phyloP scores from a whole-genome alignment of 164 flowering plant genomes.

The Magnolia changhungtana region DNA sequence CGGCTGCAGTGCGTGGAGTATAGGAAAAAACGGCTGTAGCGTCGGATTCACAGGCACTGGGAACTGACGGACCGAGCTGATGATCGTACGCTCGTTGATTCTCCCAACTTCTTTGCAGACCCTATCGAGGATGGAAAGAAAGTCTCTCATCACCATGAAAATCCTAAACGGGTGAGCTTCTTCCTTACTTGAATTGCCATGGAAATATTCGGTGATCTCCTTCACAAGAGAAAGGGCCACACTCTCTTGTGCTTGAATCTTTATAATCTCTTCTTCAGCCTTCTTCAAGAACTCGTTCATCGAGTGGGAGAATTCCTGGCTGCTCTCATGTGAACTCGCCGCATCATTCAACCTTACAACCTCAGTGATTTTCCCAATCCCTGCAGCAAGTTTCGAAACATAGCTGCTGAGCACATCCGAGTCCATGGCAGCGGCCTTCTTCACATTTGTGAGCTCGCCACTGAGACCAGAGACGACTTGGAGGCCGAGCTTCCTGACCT shows the following conservation, averaged over 20 bases:
- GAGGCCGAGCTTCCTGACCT: constrained; percentile 69
- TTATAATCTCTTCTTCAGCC: constrained; percentile 65
- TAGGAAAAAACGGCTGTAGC: constrained; percentile 35
- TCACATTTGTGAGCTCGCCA: constrained; percentile 73
- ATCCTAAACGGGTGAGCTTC: constrained; percentile 91
- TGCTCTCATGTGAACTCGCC: constrained; percentile 22
- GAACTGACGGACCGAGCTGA: constrained; percentile 61
- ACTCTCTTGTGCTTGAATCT: constrained; percentile 68
- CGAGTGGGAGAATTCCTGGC: constrained; percentile 38
- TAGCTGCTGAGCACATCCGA: constrained; percentile 76
- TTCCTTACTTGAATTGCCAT: constrained; percentile 86
- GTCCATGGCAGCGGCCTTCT: constrained; percentile 94
- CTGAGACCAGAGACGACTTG: constrained; percentile 76
- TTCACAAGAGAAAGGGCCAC: constrained; percentile 72
- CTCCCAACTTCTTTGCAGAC: constrained; percentile 86
- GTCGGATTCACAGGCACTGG: constrained; percentile 72
- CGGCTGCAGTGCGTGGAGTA: constrained; percentile 28
- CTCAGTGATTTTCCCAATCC: constrained; percentile 46
- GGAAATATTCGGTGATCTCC: constrained; percentile 88
- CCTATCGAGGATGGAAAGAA: constrained; percentile 58
- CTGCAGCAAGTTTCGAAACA: constrained; percentile 58
- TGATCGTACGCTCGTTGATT: constrained; percentile 71
- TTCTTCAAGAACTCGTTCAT: constrained; percentile 60
- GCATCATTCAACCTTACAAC: constrained; percentile 43
- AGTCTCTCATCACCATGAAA: constrained; percentile 84